These are phyloP conservation scores for Clonostachys chloroleuca DNA, from an alignment of 2,329 filamentous ascomycete genomes.

Conservation along the genomic window DNA sequence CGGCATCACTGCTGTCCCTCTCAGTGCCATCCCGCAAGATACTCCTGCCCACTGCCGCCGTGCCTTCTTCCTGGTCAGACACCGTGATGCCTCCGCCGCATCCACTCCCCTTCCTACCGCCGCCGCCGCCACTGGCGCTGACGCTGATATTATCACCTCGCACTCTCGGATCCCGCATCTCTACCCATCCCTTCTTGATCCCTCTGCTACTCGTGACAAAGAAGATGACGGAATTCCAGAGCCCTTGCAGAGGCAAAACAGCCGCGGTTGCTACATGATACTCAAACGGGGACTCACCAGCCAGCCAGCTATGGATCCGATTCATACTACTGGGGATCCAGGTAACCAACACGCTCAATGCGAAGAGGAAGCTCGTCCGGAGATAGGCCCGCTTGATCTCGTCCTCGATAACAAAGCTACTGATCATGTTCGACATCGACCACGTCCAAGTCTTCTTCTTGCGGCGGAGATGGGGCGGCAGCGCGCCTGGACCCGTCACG, in stretches of 20 bases:
- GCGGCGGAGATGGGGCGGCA: conserved; percentile 8
- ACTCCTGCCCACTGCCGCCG: background rate
- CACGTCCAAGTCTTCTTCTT: background rate
- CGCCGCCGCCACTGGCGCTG: background rate
- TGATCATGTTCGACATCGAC: conserved; percentile 4
- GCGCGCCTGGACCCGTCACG: background rate
- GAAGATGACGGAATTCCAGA: conserved; percentile 80
- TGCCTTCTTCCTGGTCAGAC: background rate
- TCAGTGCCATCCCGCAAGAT: background rate
- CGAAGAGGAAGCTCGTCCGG: conserved; percentile 57
- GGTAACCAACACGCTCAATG: conserved; percentile 55
- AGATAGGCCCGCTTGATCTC: conserved; percentile 58
- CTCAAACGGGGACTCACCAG: conserved; percentile 49
- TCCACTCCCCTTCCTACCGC: background rate
- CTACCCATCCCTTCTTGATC: conserved; percentile 7
- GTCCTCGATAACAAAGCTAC: conserved; percentile 34
- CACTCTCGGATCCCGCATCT: background rate
- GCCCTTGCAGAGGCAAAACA: conserved; percentile 72
- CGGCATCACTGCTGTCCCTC: conserved; percentile 13
- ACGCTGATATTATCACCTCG: background rate
- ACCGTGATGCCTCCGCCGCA: background rate
- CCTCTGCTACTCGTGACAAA: conserved; percentile 54
- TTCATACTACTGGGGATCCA: conserved; percentile 70
- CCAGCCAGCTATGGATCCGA: conserved; percentile 63
- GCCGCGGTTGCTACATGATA: conserved; percentile 67